These are phyloP conservation scores for Alternaria consortialis DNA, from an alignment of 2,329 filamentous ascomycete genomes.

Conservation along the genomic window DNA sequence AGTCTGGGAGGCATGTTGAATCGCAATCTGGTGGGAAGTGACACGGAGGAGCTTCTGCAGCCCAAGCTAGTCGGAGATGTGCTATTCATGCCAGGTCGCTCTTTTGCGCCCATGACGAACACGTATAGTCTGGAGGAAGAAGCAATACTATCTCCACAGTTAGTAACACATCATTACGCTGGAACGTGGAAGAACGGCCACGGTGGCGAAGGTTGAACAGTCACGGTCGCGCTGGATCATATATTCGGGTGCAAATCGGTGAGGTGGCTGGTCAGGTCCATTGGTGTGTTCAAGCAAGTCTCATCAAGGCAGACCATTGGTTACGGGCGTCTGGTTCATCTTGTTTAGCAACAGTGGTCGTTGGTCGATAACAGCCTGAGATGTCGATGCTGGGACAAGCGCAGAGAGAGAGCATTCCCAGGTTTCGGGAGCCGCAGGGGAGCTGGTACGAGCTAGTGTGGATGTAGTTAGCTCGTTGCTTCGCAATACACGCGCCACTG, in stretches of 20 bases:
- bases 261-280: background rate
- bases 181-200: constrained; percentile 32
- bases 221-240: background rate
- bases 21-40: constrained; percentile 18
- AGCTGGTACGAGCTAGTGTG: background rate
- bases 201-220: constrained; percentile 20
- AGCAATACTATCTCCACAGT: constrained; percentile 8
- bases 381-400: background rate
- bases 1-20: constrained; percentile 33
- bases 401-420: background rate
- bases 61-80: constrained; percentile 44
- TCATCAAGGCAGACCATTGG: background rate
- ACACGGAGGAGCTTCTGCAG: constrained; percentile 32
- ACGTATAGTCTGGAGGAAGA: constrained; percentile 20
- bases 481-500: background rate
- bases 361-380: background rate
- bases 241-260: too few relatives aligned
- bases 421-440: background rate
- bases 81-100: constrained; percentile 26
- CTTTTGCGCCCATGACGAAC: constrained; percentile 25
- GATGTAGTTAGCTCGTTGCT: background rate
- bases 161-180: constrained; percentile 31
- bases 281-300: background rate
- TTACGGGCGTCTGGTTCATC: background rate
- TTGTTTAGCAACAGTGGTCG: background rate